Conservation (phyloP, 306 rosid genomes). For the Prunus salicina region DNA sequence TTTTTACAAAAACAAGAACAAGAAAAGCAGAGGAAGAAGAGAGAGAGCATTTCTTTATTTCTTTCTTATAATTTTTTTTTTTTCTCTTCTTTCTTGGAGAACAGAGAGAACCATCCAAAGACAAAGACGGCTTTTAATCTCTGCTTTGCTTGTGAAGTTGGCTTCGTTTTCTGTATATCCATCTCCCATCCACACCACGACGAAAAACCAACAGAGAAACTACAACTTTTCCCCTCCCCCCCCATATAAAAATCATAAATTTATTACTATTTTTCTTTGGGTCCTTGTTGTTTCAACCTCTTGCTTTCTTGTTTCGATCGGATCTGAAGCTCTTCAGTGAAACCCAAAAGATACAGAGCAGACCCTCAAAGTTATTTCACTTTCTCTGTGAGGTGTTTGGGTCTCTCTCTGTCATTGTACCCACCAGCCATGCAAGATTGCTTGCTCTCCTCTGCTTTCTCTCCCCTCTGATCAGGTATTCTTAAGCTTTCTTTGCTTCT, state of each 20-base stretch:
- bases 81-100: background rate
- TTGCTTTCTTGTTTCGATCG: constrained; percentile 48
- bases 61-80: background rate
- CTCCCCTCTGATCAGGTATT: constrained; percentile 47
- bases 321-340: constrained; percentile 68
- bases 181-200: constrained; percentile 23
- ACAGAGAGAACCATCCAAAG: constrained; percentile 23
- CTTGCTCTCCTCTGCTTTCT: constrained; percentile 45
- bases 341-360: constrained; percentile 27
- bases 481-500: constrained; percentile 15
- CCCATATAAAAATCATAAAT: background rate
- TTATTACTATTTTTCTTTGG: constrained; percentile 26
- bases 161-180: constrained; percentile 22
- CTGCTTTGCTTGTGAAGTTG: constrained; percentile 46
- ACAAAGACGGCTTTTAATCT: constrained; percentile 31
- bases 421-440: constrained; percentile 43
- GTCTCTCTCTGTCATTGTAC: constrained; percentile 18
- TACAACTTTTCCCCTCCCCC: background rate
- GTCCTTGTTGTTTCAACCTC: constrained; percentile 18
- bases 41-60: constrained; percentile 4
- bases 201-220: constrained; percentile 25
- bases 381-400: constrained; percentile 38
- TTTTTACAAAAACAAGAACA: constrained; percentile 28
- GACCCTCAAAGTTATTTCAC: constrained; percentile 41
- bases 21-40: constrained; percentile 4